phyloP scores from a whole-genome alignment of 2,329 filamentous ascomycete species.

The Aureobasidium uvarum region DNA sequence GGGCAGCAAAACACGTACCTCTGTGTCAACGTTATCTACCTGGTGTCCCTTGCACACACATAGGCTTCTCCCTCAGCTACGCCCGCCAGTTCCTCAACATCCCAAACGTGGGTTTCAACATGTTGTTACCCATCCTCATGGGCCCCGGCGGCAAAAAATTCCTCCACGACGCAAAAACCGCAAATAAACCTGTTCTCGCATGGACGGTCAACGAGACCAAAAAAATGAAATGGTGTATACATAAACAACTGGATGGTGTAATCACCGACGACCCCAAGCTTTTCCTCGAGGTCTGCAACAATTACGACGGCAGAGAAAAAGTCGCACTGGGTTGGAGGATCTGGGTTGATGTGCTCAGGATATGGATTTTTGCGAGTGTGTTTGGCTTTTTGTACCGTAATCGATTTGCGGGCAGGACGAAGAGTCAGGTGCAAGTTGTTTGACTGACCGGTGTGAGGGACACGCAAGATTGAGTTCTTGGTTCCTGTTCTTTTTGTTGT shows the following conservation, averaged over 20 bases:
- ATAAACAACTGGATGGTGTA: conserved; percentile 68
- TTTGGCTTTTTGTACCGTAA: conserved; percentile 28
- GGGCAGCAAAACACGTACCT: conserved; percentile 72
- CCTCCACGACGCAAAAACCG: conserved; percentile 45
- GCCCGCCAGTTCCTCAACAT: conserved; percentile 68
- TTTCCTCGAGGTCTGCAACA: conserved; percentile 61
- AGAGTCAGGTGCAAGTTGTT: conserved; percentile 22
- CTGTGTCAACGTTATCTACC: conserved; percentile 63
- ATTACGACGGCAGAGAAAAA: conserved; percentile 42
- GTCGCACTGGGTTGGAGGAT: conserved; percentile 34
- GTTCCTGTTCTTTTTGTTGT: too few species aligned
- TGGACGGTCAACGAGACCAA: conserved; percentile 85
- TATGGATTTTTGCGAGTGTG: conserved; percentile 28
- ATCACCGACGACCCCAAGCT: conserved; percentile 78
- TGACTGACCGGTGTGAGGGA: background rate
- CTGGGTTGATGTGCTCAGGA: conserved; percentile 26
- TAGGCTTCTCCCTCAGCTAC: conserved; percentile 65
- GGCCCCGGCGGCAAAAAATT: conserved; percentile 67
- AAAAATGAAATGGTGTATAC: conserved; percentile 79
- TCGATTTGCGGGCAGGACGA: conserved; percentile 21
- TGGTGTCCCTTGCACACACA: conserved; percentile 63
- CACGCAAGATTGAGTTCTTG: too few species aligned
- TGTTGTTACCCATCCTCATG: conserved; percentile 67
- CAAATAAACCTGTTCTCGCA: conserved; percentile 63
- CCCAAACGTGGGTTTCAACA: conserved; percentile 73